These are phyloP conservation scores for Kodamaea anthophila DNA, from an alignment of 1,139 yeast genomes.

Conservation along the genomic window DNA sequence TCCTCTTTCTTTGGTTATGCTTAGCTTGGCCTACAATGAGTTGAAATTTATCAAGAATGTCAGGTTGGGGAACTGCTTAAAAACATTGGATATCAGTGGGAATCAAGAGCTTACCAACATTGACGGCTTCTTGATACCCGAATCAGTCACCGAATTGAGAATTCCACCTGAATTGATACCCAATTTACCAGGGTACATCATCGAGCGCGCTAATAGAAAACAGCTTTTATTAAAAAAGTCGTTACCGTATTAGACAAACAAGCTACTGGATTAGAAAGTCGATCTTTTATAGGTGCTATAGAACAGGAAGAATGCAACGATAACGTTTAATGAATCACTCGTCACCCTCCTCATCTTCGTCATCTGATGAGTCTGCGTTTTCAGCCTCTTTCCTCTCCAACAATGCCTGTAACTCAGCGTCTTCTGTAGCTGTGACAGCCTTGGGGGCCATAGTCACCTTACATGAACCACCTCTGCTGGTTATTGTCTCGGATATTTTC, in stretches of 20 bases:
- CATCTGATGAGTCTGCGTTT: slow-evolving; percentile 40
- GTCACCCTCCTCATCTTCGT: slow-evolving; percentile 33
- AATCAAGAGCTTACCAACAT: slow-evolving; percentile 36
- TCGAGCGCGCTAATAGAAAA: slow-evolving; percentile 37
- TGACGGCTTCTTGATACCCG: slow-evolving; percentile 36
- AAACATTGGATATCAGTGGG: slow-evolving; percentile 36
- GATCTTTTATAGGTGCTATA: slow-evolving; percentile 6
- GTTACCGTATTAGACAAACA: slow-evolving; percentile 14
- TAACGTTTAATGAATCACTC: slow-evolving; percentile 4
- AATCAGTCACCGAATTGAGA: slow-evolving; percentile 30
- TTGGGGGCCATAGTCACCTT: slow-evolving; percentile 97
- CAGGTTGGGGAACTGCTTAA: slow-evolving; percentile 31
- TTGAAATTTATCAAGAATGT: slow-evolving; percentile 33
- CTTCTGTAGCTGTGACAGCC: slow-evolving; percentile 98
- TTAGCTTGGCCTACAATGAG: slow-evolving; percentile 38
- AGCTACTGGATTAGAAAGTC: not conserved
- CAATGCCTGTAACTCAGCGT: slow-evolving; percentile 93
- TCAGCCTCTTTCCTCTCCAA: slow-evolving; percentile 55
- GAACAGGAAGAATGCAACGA: slow-evolving; percentile 6
- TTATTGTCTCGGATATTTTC: slow-evolving; percentile 63
- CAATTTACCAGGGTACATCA: slow-evolving; percentile 33
- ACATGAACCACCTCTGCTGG: slow-evolving; percentile 75
- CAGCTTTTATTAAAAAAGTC: slow-evolving; percentile 27
- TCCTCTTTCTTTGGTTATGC: slow-evolving; percentile 26
- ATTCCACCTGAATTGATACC: slow-evolving; percentile 32